Conservation (phyloP, 1,284 basidiomycete genomes). For the Earliella scabrosa region DNA sequence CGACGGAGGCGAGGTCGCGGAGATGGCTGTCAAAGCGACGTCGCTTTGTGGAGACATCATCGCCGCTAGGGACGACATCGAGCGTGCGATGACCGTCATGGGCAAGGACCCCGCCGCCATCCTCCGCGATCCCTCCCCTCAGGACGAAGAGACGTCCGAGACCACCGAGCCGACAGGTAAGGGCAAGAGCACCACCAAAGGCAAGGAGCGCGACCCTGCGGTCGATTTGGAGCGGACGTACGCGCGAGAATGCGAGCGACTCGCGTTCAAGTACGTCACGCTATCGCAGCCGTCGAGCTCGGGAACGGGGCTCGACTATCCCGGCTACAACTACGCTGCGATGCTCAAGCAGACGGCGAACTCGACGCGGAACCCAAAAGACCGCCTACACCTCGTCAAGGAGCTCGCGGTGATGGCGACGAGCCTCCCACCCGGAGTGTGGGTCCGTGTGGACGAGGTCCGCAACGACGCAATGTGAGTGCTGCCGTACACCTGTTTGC, state of each 20-base stretch:
- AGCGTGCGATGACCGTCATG: constrained; percentile 48
- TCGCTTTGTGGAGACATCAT: constrained; percentile 58
- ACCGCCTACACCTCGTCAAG: constrained; percentile 55
- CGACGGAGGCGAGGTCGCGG: constrained; percentile 43
- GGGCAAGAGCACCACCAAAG: constrained; percentile 34
- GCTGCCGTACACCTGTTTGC: no score
- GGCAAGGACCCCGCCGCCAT: constrained; percentile 30
- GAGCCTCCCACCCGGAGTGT: constrained; percentile 55
- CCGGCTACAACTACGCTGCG: constrained; percentile 41
- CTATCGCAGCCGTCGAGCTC: constrained; percentile 28
- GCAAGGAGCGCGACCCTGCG: constrained; percentile 33
- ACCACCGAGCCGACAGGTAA: no score
- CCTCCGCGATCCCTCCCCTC: not conserved
- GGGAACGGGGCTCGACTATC: constrained; percentile 32
- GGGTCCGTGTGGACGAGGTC: constrained; percentile 59
- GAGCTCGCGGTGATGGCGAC: constrained; percentile 59
- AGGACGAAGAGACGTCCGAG: not conserved
- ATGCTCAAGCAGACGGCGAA: constrained; percentile 40
- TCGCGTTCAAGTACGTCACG: constrained; percentile 50
- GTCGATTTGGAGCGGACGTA: constrained; percentile 46
- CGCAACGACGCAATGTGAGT: constrained; percentile 57
- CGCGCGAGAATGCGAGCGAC: constrained; percentile 46
- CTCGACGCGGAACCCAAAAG: constrained; percentile 48
- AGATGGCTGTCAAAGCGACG: constrained; percentile 49
- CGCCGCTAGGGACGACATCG: constrained; percentile 50